phyloP scores from a whole-genome alignment of 371 early-diverging fungal species.

The Mucor saturninus region DNA sequence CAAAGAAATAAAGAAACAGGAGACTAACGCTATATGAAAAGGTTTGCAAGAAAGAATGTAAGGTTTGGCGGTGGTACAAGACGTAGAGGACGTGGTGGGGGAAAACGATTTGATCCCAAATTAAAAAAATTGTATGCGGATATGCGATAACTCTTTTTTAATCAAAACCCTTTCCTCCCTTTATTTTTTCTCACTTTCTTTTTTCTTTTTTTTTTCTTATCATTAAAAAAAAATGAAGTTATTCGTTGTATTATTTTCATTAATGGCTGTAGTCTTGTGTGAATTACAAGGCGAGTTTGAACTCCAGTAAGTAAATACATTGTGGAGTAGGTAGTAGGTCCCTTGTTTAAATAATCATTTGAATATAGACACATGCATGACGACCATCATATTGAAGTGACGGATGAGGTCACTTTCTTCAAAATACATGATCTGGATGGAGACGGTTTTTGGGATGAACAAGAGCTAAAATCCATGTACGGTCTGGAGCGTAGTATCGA shows the following conservation, averaged over 20 bases:
- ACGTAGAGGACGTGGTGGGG: conserved; percentile 16
- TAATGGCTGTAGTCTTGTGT: background rate
- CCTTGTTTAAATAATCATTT: background rate
- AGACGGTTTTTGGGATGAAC: conserved; percentile 41
- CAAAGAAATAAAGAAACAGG: no score
- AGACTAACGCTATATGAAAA: background rate
- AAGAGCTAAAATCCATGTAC: conserved; percentile 39
- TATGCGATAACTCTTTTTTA: conserved; percentile 22
- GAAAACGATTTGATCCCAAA: conserved; percentile 28
- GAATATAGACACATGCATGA: conserved; percentile 40
- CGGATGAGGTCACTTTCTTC: conserved; percentile 47
- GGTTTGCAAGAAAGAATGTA: conserved; percentile 30
- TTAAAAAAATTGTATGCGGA: conserved; percentile 27
- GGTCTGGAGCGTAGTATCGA: conserved; percentile 40
- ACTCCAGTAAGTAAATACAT: conserved; percentile 10
- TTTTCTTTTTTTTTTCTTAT: conserved; percentile 1
- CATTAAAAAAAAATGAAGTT: conserved; percentile 6
- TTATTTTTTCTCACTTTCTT: background rate
- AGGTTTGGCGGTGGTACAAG: conserved; percentile 19
- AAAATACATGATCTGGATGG: conserved; percentile 49
- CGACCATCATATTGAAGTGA: conserved; percentile 40
- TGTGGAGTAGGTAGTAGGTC: no score
- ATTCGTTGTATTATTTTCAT: background rate
- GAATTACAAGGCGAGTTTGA: conserved; percentile 13
- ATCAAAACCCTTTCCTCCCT: background rate